Evolutionary conservation across 331 rosid genomes (phyloP).

Genomic region (Quercus tomentella): DNA sequence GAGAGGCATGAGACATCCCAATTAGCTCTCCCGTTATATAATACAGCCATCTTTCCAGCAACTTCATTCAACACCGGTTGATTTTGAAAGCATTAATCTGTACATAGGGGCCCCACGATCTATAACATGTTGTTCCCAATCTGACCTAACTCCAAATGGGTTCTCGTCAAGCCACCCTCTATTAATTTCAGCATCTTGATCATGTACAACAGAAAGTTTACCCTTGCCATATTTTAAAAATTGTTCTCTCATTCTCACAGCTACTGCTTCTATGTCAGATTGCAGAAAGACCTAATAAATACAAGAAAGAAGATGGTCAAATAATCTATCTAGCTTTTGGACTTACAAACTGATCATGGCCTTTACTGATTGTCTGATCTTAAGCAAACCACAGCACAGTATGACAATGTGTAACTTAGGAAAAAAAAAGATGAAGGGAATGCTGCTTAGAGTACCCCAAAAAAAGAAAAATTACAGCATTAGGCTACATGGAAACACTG

Average conservation of each 20-base stretch:
- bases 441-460: not conserved
- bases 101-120: constrained; percentile 77
- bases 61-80: constrained; percentile 18
- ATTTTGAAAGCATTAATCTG: constrained; percentile 67
- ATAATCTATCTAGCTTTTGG: not conserved
- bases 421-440: not conserved
- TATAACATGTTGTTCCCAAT: constrained; percentile 88
- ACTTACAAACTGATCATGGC: constrained; percentile 3
- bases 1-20: not conserved
- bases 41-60: constrained; percentile 7
- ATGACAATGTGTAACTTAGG: not conserved
- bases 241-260: constrained; percentile 67
- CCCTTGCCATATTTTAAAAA: constrained; percentile 65
- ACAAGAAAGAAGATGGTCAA: constrained; percentile 1
- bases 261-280: constrained; percentile 71
- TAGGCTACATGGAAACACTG: not conserved
- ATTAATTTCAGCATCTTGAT: constrained; percentile 23
- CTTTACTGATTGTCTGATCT: not conserved
- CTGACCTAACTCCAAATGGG: constrained; percentile 73
- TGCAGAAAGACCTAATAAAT: constrained; percentile 76
- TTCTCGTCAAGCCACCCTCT: constrained; percentile 77
- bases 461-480: not conserved
- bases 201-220: constrained; percentile 46
- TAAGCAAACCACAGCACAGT: not conserved
- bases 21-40: not conserved